phyloP scores from a whole-genome alignment of 2,329 filamentous ascomycete species.

The Calonectria pteridis region DNA sequence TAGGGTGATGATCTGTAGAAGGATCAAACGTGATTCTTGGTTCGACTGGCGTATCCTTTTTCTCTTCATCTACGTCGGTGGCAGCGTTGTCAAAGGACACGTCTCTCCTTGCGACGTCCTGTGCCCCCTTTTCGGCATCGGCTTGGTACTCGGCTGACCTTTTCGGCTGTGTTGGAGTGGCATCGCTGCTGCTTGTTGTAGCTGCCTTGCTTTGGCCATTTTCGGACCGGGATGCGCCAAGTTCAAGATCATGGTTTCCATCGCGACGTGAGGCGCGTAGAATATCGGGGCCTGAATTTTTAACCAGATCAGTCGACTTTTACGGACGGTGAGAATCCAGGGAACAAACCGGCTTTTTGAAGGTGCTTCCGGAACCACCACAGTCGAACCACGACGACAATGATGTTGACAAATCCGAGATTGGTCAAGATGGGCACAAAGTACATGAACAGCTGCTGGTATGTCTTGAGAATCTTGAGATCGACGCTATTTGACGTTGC shows the following conservation, averaged over 20 bases:
- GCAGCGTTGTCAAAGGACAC: neutral
- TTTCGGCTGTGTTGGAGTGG: neutral
- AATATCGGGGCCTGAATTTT: slow-evolving; percentile 30
- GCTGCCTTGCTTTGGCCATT: neutral
- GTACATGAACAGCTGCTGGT: slow-evolving; percentile 66
- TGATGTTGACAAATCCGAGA: slow-evolving; percentile 61
- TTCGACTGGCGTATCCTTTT: slow-evolving; percentile 9
- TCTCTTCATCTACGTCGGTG: slow-evolving; percentile 6
- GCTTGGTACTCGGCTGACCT: neutral
- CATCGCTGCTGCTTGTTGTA: neutral
- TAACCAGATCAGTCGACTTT: neutral
- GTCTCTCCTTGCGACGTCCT: neutral
- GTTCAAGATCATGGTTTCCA: slow-evolving; percentile 15
- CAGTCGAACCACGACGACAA: slow-evolving; percentile 61
- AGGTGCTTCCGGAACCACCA: slow-evolving; percentile 63
- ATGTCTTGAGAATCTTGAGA: slow-evolving; percentile 60
- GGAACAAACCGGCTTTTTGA: slow-evolving; percentile 50
- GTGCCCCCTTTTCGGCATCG: neutral
- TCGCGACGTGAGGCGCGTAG: slow-evolving; percentile 12
- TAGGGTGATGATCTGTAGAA: slow-evolving; percentile 42
- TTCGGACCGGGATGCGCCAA: neutral
- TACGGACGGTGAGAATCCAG: neutral
- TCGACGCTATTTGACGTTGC: slow-evolving; percentile 55
- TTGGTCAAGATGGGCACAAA: slow-evolving; percentile 63
- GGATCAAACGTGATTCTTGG: slow-evolving; percentile 47